These are phyloP conservation scores for Quercus mongolica DNA, from an alignment of 306 rosid species.

Conservation along the genomic window DNA sequence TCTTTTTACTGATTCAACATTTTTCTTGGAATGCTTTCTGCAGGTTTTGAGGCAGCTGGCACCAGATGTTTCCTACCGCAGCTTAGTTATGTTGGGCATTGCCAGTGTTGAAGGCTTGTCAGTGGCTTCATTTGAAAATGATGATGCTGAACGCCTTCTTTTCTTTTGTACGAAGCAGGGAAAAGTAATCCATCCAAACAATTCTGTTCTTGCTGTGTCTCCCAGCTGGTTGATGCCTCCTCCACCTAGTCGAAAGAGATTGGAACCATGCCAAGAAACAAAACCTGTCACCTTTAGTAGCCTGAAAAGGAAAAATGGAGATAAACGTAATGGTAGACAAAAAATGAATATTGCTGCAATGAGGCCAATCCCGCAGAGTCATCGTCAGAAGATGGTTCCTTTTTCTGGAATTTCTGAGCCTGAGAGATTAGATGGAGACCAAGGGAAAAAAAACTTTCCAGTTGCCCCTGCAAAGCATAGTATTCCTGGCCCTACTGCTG, in stretches of 20 bases:
- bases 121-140: conserved; percentile 83
- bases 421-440: conserved; percentile 64
- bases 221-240: conserved; percentile 94
- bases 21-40: conserved; percentile 20
- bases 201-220: conserved; percentile 42
- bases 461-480: conserved; percentile 66
- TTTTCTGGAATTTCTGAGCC: conserved; percentile 72
- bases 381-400: conserved; percentile 74
- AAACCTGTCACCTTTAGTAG: conserved; percentile 12
- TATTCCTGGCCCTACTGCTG: conserved; percentile 63
- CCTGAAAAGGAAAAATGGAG: no score
- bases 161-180: conserved; percentile 62
- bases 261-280: conserved; percentile 44
- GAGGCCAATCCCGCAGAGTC: conserved; percentile 93
- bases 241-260: conserved; percentile 77
- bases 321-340: conserved; percentile 41
- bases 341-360: conserved; percentile 88
- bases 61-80: conserved; percentile 81
- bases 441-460: conserved; percentile 56
- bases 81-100: conserved; percentile 90
- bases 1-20: not conserved
- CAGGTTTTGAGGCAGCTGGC: conserved; percentile 99
- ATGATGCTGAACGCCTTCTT: conserved; percentile 91
- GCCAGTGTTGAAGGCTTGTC: conserved; percentile 97
- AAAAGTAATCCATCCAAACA: conserved; percentile 36